These are phyloP conservation scores for Serendipita vermifera DNA, from an alignment of 768 basidiomycete species.

Conservation along the genomic window DNA sequence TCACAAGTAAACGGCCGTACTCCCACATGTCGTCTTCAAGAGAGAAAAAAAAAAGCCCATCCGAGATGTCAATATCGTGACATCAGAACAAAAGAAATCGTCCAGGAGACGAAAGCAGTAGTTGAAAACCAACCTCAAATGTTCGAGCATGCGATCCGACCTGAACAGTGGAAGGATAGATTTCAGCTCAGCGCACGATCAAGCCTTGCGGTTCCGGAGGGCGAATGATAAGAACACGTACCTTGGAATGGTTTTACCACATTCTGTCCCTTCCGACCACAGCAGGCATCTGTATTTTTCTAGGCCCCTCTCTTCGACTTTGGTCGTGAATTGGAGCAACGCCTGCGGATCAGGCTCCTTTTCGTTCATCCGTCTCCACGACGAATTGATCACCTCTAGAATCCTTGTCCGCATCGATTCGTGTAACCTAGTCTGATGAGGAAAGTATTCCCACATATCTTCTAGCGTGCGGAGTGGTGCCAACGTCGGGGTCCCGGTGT, in stretches of 20 bases:
- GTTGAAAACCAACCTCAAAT: neutral
- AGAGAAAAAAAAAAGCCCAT: neutral
- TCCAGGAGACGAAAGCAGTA: neutral
- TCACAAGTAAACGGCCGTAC: slow-evolving; percentile 4
- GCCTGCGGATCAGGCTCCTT: slow-evolving; percentile 4
- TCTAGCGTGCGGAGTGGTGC: neutral
- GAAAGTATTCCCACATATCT: slow-evolving; percentile 3
- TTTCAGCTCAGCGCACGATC: neutral
- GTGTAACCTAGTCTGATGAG: neutral
- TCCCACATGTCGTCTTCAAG: slow-evolving; percentile 7
- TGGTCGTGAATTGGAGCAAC: slow-evolving; percentile 1
- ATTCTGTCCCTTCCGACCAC: slow-evolving; percentile 1
- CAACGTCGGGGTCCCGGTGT: no score
- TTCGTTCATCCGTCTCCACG: neutral
- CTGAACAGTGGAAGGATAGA: neutral
- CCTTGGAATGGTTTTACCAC: neutral
- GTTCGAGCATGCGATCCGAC: slow-evolving; percentile 7
- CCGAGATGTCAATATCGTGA: neutral
- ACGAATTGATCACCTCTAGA: neutral
- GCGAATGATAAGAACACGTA: no score
- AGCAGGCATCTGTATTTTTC: neutral
- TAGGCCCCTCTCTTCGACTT: neutral
- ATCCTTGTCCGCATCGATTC: neutral
- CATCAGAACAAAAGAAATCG: neutral
- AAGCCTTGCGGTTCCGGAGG: no score